phyloP scores from a whole-genome alignment of 257 asterid species.

The Nicotiana sylvestris region DNA sequence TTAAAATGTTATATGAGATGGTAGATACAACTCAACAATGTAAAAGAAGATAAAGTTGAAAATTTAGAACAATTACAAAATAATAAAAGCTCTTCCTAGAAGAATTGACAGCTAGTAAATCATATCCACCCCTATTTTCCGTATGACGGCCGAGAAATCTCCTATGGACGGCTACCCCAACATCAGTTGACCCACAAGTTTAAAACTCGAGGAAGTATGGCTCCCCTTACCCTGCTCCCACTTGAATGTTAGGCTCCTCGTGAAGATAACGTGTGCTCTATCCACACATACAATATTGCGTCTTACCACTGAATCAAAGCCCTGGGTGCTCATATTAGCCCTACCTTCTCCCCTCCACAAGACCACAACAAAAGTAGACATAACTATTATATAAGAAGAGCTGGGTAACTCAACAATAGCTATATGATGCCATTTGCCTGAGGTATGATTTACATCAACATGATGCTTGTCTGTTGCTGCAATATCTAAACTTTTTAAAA shows the following conservation, averaged over 20 bases:
- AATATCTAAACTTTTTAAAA: neutral
- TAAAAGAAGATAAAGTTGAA: neutral
- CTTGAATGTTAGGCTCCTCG: neutral
- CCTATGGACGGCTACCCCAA: neutral
- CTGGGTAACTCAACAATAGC: neutral
- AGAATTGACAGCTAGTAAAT: neutral
- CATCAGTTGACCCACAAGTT: constrained; percentile 6
- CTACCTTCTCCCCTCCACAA: neutral
- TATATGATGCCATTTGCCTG: neutral
- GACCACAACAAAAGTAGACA: constrained; percentile 1
- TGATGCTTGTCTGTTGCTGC: neutral
- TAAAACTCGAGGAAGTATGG: neutral
- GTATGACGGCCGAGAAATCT: neutral
- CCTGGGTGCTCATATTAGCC: neutral
- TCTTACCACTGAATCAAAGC: neutral
- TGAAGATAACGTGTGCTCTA: neutral
- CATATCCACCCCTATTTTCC: neutral
- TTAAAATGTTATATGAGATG: neutral
- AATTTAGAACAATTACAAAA: neutral
- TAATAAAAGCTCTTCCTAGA: neutral
- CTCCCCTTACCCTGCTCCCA: neutral
- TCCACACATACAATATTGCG: neutral
- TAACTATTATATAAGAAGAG: neutral
- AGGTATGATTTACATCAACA: neutral
- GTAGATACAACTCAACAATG: constrained; percentile 8